Evolutionary conservation across 129 eudicot species (phyloP).

Genomic region (Erigeron canadensis): DNA sequence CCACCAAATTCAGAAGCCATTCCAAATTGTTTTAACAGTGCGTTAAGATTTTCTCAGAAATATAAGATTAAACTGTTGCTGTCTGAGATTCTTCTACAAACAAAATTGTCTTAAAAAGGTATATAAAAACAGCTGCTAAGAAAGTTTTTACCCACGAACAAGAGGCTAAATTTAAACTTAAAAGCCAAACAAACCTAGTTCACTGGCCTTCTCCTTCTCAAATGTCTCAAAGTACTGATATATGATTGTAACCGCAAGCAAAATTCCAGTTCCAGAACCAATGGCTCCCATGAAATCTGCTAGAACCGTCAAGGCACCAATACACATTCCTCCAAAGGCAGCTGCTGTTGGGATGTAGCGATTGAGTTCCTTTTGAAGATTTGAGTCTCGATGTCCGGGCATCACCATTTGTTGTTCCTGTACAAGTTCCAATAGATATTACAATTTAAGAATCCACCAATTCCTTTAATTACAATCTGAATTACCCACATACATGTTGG

Average conservation of each 20-base stretch:
- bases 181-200: constrained; percentile 38
- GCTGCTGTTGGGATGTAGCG: constrained; percentile 45
- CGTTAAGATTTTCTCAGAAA: background rate
- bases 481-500: background rate
- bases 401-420: constrained; percentile 57
- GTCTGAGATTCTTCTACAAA: constrained; percentile 13
- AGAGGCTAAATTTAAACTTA: background rate
- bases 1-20: too few species aligned
- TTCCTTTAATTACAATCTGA: background rate
- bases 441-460: background rate
- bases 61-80: background rate
- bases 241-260: constrained; percentile 41
- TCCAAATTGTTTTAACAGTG: too few species aligned
- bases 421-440: background rate
- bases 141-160: background rate
- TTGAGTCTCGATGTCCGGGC: constrained; percentile 48
- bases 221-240: constrained; percentile 43
- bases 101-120: constrained; percentile 13
- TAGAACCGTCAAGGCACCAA: constrained; percentile 35
- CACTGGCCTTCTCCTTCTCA: constrained; percentile 45
- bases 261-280: constrained; percentile 38
- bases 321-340: constrained; percentile 43
- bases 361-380: constrained; percentile 41
- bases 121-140: background rate
- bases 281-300: constrained; percentile 47